Base-by-base conservation (phyloP, 345 rosid genomes). In the Zanthoxylum bungeanum region DNA sequence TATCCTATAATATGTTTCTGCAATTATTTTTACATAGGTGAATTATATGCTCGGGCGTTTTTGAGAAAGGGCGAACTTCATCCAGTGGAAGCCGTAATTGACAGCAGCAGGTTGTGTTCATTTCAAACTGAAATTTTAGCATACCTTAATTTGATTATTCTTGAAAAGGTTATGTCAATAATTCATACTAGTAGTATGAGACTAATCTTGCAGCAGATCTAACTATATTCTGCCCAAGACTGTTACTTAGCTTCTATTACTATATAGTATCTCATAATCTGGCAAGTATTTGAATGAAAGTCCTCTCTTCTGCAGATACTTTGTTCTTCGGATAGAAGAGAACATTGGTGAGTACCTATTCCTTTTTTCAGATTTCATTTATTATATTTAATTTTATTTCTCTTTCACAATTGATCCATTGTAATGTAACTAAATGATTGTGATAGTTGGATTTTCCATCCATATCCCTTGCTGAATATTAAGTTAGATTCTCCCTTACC, bases 251-350 rank as follows among this genome's bases (percentile, higher is more conserved):
- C 53, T 65, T 19, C 42, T 47, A 57, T 30, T 16, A 27, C 30
- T 11, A 12, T 56, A 56, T 76, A 16, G 17, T 17, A 51, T 24
- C 8, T 9, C 46, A 55, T 42, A 33, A 44, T 63, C 47, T 27
- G 34, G 49, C 71, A 64, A 64, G 44, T 75, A 34, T 55, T 74
- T 75, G 39, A 73, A 55, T 53, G 68, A 16, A 39, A 57, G 2
- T 3, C 24, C 69, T 75, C 77, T 73, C 68, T 76, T 84, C 68
- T 87, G 91, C 91, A 96, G 99, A 85, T 96, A 96, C 76, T 96
- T 96, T 86, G 99, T 96, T 73, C 96, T 96, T 76, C 96, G 98
- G 65, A 78, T 96, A 78, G 99, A 93, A 85, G 99, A 96, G 85
- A 83, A 79, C 63, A 89, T 96, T n/a, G 95, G 99, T 95, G 73